Percentiles rank a stretch among this genome's conserved stretches.
Conservation (phyloP, 805 yeast genomes). For the Lipomyces japonicus region DNA sequence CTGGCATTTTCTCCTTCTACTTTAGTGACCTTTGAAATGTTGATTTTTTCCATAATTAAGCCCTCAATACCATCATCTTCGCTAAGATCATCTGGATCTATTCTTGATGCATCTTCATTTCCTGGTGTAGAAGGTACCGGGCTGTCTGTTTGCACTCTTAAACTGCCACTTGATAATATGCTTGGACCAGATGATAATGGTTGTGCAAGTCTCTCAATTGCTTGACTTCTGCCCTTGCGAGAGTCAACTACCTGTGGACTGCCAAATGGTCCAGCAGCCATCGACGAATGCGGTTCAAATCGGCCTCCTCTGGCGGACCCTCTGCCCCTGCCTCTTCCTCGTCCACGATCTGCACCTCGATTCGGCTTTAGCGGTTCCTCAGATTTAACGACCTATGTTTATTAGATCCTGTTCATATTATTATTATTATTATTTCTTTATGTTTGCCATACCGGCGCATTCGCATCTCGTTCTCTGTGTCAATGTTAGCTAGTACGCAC, state of each 20-base stretch:
- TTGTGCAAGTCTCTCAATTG: constrained; percentile 2
- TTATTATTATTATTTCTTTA: background rate
- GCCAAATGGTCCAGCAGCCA: constrained; percentile 25
- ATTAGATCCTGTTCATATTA: background rate
- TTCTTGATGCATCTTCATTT: background rate
- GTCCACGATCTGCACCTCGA: constrained; percentile 10
- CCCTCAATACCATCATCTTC: constrained; percentile 24
- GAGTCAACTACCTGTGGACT: constrained; percentile 20
- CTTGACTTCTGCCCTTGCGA: constrained; percentile 2
- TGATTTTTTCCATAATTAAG: constrained; percentile 13
- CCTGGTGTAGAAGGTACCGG: background rate
- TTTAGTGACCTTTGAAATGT: constrained; percentile 12
- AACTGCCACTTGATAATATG: no score
- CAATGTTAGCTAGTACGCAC: background rate
- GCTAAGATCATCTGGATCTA: background rate
- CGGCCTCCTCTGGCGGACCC: constrained; percentile 6
- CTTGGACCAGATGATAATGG: background rate
- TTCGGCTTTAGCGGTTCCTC: constrained; percentile 2
- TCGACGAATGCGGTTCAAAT: constrained; percentile 14
- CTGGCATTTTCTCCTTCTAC: constrained; percentile 6
- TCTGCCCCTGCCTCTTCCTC: constrained; percentile 13
- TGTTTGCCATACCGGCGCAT: constrained; percentile 7
- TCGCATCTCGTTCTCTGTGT: constrained; percentile 23
- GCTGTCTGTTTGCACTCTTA: background rate
- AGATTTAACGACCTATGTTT: background rate